Evolutionary conservation across 1,284 basidiomycete species (phyloP).

Genomic region (Schizopora paradoxa): DNA sequence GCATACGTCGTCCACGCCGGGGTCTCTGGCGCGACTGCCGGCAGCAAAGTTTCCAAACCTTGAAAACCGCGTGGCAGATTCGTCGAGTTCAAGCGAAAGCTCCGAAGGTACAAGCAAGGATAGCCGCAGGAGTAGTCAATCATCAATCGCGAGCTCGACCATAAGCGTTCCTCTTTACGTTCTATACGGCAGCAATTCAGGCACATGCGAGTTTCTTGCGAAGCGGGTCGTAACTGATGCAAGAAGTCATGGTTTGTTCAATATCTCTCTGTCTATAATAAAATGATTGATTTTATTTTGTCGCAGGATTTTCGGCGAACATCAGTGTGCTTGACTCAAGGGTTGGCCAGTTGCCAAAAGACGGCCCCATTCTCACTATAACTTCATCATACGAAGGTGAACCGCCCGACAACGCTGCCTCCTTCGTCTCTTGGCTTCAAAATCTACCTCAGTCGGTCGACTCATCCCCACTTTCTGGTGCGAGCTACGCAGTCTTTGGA

Average conservation of each 20-base stretch:
- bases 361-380: slow-evolving; percentile 44
- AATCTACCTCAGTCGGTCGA: slow-evolving; percentile 24
- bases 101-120: background rate
- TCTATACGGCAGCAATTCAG: slow-evolving; percentile 46
- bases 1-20: no score
- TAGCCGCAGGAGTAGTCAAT: no score
- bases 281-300: background rate
- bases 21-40: no score
- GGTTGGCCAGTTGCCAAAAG: slow-evolving; percentile 35
- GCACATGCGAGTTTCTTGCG: slow-evolving; percentile 47
- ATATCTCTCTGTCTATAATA: background rate
- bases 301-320: slow-evolving; percentile 36
- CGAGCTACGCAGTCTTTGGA: slow-evolving; percentile 46
- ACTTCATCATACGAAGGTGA: slow-evolving; percentile 51
- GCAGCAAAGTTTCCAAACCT: no score
- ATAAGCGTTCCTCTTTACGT: slow-evolving; percentile 34
- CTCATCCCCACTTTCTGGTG: slow-evolving; percentile 32
- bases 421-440: slow-evolving; percentile 41
- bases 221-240: slow-evolving; percentile 41
- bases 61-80: no score
- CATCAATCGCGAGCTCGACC: no score
- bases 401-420: slow-evolving; percentile 45
- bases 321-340: slow-evolving; percentile 42
- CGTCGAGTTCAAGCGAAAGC: no score
- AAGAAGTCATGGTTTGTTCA: slow-evolving; percentile 32